Evolutionary conservation across 2,329 filamentous ascomycete genomes (phyloP), one percentile per base, ranked within the genome.

Genomic region (Monosporascus cannonballus): DNA sequence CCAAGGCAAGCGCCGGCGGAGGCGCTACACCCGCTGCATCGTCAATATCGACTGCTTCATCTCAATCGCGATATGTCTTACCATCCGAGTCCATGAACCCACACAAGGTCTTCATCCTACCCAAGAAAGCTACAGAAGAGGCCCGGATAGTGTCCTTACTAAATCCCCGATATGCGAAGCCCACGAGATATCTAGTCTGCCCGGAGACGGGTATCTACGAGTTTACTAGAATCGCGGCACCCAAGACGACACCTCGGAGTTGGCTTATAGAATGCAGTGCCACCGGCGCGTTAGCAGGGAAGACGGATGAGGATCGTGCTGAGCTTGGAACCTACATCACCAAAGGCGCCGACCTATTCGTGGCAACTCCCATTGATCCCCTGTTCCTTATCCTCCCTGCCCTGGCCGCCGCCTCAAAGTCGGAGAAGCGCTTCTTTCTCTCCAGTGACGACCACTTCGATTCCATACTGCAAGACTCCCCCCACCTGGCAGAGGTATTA

Each of bases 351-450:
- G 84, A 91, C 54, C 73, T 97, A n/a, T 87, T 88, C 62, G 72
- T 97, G 54, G 90, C 93, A 8, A 96, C 94, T 1, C 81, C 84
- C 2, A 76, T 96, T 51, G 94, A 99, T 68, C 80, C 89, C 5
- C 66, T 96, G 3, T 97, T 97, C 72, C 76, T 97, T 49, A 67
- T 96, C 3, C 74, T 97, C 1, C 88, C 93, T 0, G 80, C 85
- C 4, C 77, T 97, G 2, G 72, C 75, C 1, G 67, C 69, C 49
- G 50, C 64, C 34, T 73, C 74, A 24, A 73, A 77, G 47, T 69
- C 74, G 2, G 65, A 72, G 41, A 88, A 85, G 64, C 79, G 79
- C 44, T 75, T 86, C 49, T 90, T 90, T 59, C 74, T 90, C 15
- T 79, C 83, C 1, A 74, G 83, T 51, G 87, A 91, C 47, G 88